Evolutionary conservation across 2,329 filamentous ascomycete genomes (phyloP), one percentile per base, ranked within the genome.

Genomic region (Exophiala sp.): DNA sequence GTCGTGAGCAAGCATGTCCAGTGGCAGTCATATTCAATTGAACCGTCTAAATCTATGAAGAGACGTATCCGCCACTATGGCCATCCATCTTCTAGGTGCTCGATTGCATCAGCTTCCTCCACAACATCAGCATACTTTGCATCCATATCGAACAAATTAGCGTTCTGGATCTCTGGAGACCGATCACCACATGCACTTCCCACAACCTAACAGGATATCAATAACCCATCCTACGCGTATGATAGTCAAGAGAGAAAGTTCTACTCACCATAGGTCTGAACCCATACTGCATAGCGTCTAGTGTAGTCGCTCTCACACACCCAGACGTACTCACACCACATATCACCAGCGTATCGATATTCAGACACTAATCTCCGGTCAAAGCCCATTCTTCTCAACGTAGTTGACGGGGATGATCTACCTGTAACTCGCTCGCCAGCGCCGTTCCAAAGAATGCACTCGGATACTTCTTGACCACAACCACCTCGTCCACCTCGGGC

Each of bases 101-200:
- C 63, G 3, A 75, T 55, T 1, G 74, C 74, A 42, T 77, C 73
- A 6, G 63, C 65, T 49, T 75, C 73, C 2, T 61, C 54, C 0
- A 78, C 71, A 1, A 76, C 73, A 60, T 78, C 75, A 1, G 71
- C 73, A 63, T 76, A 76, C 59, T 77, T 77, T 3, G 73, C 70
- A 55, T 75, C 66, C 46, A 77, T 66, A 53, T 77, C 75, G 50
- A 76, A 74, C 3, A 76, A 63, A 56, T 75, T 78, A 2, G 71
- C 70, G 14, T 71, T 66, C 47, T 77, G 75, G 38, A 78, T 75
- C 33, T 70, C 68, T 10, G 69, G 68, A 21, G 69, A 71, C 6
- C 73, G 65, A 55, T 78, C 74, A n/a, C 75, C 74, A 47, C 75
- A 77, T 3, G 74, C 74, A 29, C 70, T 61, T n/a, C 66, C 68